Evolutionary conservation across 2,329 filamentous ascomycete genomes (phyloP).

Genomic region (Blumeria graminis): DNA sequence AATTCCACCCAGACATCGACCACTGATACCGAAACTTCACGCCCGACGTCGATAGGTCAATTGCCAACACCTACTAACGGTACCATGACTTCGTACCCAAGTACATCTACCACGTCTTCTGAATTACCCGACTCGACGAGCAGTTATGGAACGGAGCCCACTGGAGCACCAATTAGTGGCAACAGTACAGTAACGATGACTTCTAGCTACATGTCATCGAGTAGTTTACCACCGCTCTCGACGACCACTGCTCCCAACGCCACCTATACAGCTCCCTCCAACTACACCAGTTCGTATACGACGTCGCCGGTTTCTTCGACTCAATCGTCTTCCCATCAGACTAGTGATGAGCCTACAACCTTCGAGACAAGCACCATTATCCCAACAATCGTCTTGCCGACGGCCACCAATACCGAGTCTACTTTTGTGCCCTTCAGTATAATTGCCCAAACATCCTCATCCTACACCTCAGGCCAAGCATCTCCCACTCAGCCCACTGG

Average conservation of each 20-base stretch:
- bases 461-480: slow-evolving; percentile 4
- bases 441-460: slow-evolving; percentile 8
- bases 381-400: slow-evolving; percentile 7
- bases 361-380: neutral
- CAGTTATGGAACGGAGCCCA: neutral
- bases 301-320: slow-evolving; percentile 18
- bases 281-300: neutral
- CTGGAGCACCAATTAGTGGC: neutral
- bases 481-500: slow-evolving; percentile 8
- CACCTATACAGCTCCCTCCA: neutral
- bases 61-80: neutral
- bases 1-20: neutral
- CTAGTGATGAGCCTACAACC: slow-evolving; percentile 3
- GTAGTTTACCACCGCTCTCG: neutral
- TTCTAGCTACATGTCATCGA: neutral
- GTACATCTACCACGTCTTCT: neutral
- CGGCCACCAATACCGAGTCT: slow-evolving; percentile 9
- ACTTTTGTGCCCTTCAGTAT: slow-evolving; percentile 12
- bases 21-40: neutral
- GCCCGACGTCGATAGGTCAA: neutral
- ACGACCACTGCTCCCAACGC: neutral
- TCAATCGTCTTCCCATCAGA: slow-evolving; percentile 47
- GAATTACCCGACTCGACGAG: neutral
- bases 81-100: neutral
- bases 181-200: neutral